Evolutionary conservation across 129 eudicot genomes (phyloP), one percentile per base, ranked within the genome.

Genomic region (Logfia minima): DNA sequence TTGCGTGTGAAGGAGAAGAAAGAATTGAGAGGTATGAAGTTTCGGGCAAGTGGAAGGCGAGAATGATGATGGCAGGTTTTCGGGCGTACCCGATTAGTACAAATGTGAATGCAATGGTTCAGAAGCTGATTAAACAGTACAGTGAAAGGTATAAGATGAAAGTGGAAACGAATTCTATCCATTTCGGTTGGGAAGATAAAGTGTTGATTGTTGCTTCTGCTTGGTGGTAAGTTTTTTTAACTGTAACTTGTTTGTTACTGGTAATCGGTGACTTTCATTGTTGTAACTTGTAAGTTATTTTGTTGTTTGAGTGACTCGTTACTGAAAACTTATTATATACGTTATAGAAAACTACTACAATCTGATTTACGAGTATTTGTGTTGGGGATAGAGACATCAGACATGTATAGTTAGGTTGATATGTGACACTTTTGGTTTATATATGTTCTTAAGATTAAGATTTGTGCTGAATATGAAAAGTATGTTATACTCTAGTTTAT

Each of bases 41-140:
- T 72, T 84, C 96, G 0, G 99, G 99, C 28, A 94, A 94, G 75
- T 94, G 99, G 99, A 89, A 94, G 59, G 97, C 97, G 1, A 82
- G 99, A 86, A 94, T 94, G 99, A 88, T 80, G 83, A 94, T 94
- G 99, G 99, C 99, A 19, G 99, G 99, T 55, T 94, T 94, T 61
- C 78, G 37, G 4, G 28, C 88, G 0, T 65, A 67, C 66, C 88
- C 90, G 52, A 83, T 94, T 26, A 87, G 90, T 61, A 66, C 26
- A 59, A 77, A 76, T 11, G 97, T 89, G 73, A 77, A 67, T 4
- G 73, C 72, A 22, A 72, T 79, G 64, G 86, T 94, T 32, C 71
- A 77, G 66, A 60, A 86, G 37, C 90, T 94, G 37, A 94, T 89
- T 73, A 87, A 78, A 71, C 70, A 76, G 85, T 94, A 94, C 51